These are phyloP conservation scores for Candida boidinii DNA, from an alignment of 805 yeast species.

Conservation along the genomic window DNA sequence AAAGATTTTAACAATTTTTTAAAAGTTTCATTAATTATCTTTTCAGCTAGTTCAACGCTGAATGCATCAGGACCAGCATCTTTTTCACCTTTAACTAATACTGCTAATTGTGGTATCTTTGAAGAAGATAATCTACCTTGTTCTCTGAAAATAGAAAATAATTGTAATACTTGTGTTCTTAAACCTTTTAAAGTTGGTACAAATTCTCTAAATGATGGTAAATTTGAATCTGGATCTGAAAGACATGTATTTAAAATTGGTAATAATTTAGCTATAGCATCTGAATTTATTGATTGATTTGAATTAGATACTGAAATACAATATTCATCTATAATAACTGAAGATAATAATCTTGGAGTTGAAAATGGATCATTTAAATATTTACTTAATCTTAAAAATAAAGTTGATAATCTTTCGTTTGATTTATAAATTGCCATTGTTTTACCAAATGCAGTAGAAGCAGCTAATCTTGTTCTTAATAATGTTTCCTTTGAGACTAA, in stretches of 20 bases:
- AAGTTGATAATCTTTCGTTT: slow-evolving; percentile 26
- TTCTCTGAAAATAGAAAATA: slow-evolving; percentile 70
- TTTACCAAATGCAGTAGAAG: slow-evolving; percentile 69
- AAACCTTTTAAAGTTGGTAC: slow-evolving; percentile 81
- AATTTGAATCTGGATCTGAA: slow-evolving; percentile 29
- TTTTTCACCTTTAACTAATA: slow-evolving; percentile 86
- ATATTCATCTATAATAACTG: slow-evolving; percentile 66
- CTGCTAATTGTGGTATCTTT: slow-evolving; percentile 75
- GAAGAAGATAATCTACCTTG: slow-evolving; percentile 64
- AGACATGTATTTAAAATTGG: slow-evolving; percentile 27
- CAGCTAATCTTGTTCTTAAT: slow-evolving; percentile 64
- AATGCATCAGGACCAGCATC: slow-evolving; percentile 95
- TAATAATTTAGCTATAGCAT: slow-evolving; percentile 5
- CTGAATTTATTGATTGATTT: slow-evolving; percentile 6
- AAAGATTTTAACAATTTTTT: slow-evolving; percentile 55
- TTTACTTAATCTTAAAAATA: slow-evolving; percentile 28
- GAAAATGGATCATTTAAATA: slow-evolving; percentile 58
- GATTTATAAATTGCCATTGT: slow-evolving; percentile 42
- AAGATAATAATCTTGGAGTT: slow-evolving; percentile 68
- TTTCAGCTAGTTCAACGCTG: slow-evolving; percentile 67
- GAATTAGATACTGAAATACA: slow-evolving; percentile 26
- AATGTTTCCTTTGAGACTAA: slow-evolving; percentile 71
- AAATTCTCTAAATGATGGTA: slow-evolving; percentile 68
- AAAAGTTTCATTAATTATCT: slow-evolving; percentile 53
- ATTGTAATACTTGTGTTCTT: slow-evolving; percentile 78